Base-by-base conservation (phyloP, 2,329 filamentous ascomycete genomes). In the Macrophomina phaseolina region DNA sequence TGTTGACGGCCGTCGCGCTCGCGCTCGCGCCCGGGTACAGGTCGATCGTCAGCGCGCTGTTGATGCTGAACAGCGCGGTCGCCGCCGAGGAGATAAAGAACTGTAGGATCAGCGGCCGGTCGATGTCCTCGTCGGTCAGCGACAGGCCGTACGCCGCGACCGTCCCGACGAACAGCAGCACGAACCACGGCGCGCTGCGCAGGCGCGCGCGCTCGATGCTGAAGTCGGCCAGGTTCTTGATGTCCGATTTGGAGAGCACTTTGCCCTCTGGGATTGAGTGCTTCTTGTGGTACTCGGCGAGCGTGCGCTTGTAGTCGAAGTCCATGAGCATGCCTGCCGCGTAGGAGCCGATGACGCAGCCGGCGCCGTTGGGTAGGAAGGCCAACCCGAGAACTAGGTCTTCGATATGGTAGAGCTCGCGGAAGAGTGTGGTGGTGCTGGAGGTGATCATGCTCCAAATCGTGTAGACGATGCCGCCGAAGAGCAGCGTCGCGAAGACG, bases 41-140 rank as follows among this genome's bases (percentile, higher is more conserved):
- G 69, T 91, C 89, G 1, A 91, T 85, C 14, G 90, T 81, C 6
- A 91, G 77, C 0, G 87, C 87, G 70, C 85, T 87, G n/a, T 90
- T 80, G 52, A 90, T 83, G 67, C 85, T 86, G 61, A 79, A 77
- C 6, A 79, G 70, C 2, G 76, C 76, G 53, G 73, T 79, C 3
- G 75, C 73, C 4, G 73, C 72, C 34, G 74, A 75, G 0, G 77
- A 76, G 28, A 80, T 73, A 5, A 78, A 32, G 61, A 80, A 73
- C 52, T 73, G 71, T 0, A 73, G 52, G 12, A 70, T 30, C 6
- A 70, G 45, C 5, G 70, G 70, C 0, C 69, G 49, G 5, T 65
- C 58, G 38, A 72, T 72, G 67, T 68, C 70, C 75, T 69, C 61
- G 76, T 71, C 1, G 74, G 14, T 40, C 8, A 79, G 70, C 2